A percentile compares a stretch with the other conserved stretches of the same genome.
phyloP scores from a whole-genome alignment of 176 grass and related monocot genomes.

The Pontederia crassipes region DNA sequence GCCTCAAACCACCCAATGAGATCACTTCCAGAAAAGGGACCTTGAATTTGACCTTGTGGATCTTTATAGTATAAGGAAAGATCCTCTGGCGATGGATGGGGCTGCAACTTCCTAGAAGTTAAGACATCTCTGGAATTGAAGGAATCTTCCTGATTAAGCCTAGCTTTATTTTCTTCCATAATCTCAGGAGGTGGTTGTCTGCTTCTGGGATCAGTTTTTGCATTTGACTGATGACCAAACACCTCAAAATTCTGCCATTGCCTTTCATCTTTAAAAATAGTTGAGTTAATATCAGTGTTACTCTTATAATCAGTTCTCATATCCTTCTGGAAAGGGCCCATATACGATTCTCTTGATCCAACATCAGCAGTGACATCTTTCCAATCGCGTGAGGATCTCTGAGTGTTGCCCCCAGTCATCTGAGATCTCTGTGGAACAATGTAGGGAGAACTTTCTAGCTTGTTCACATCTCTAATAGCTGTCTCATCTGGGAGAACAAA shows the following conservation, averaged over 20 bases:
- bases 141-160: conserved; percentile 24
- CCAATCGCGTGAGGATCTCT: conserved; percentile 19
- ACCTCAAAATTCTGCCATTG: conserved; percentile 6
- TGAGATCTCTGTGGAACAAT: conserved; percentile 61
- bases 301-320: conserved; percentile 1
- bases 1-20: conserved; percentile 94
- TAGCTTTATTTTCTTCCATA: conserved; percentile 34
- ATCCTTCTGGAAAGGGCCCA: conserved; percentile 11
- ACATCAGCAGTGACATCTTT: conserved; percentile 5
- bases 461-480: conserved; percentile 26
- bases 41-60: conserved; percentile 83
- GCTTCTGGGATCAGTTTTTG: conserved; percentile 26
- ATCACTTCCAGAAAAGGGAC: conserved; percentile 91
- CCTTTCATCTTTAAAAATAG: conserved; percentile 13
- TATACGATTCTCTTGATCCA: conserved; percentile 1
- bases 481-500: conserved; percentile 43
- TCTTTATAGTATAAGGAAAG: conserved; percentile 92
- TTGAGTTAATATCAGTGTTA: background rate
- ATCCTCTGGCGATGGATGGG: conserved; percentile 70
- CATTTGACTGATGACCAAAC: background rate
- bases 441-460: conserved; percentile 35
- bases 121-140: conserved; percentile 14
- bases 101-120: conserved; percentile 22
- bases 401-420: conserved; percentile 36
- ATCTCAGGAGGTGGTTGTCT: conserved; percentile 30